Evolutionary conservation across 1,139 yeast genomes (phyloP), one percentile per base, ranked within the genome.

Genomic region (Kodamaea suecica): DNA sequence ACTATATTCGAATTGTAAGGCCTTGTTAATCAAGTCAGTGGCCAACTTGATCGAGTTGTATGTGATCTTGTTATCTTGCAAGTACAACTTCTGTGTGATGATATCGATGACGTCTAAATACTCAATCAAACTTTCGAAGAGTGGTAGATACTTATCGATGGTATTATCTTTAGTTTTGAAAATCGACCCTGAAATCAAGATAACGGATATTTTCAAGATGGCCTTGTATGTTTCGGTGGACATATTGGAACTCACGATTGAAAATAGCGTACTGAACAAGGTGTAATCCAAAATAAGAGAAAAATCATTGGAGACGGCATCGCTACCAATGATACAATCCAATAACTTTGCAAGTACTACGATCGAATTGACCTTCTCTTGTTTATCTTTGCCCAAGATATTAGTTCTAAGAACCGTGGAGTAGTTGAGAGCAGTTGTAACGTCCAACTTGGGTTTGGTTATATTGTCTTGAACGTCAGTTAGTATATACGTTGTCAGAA

Each of bases 281-380:
- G 60, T 52, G 17, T 59, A 56, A 49, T 74, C 78, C 47, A 74
- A 62, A 10, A 68, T 50, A 6, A 46, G 37, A 23, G 59, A 50
- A 41, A 72, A 62, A n/a, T 60, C 66, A 33, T 66, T 63, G 9
- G 69, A 59, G 16, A 56, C 57, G 2, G 73, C 69, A 10, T 70
- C 69, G 21, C 63, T 59, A 6, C 66, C 61, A 19, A 60, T 52
- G 16, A 68, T 52, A 41, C 69, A 66, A 37, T 76, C 80, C 35
- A 75, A 57, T 23, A 72, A 59, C 46, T 73, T 76, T 23, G 80
- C 77, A 37, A 76, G 57, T 5, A 75, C 76, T 10, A 75, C 76
- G 8, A 76, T 73, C 13, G 72, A 64, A 49, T 75, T 75, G 37
- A 73, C 74, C 45, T 70, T 72, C 42, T 73, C 79, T 44, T 71